These are phyloP conservation scores for Pseudocercospora cruenta DNA, from an alignment of 2,329 filamentous ascomycete genomes.

Conservation along the genomic window DNA sequence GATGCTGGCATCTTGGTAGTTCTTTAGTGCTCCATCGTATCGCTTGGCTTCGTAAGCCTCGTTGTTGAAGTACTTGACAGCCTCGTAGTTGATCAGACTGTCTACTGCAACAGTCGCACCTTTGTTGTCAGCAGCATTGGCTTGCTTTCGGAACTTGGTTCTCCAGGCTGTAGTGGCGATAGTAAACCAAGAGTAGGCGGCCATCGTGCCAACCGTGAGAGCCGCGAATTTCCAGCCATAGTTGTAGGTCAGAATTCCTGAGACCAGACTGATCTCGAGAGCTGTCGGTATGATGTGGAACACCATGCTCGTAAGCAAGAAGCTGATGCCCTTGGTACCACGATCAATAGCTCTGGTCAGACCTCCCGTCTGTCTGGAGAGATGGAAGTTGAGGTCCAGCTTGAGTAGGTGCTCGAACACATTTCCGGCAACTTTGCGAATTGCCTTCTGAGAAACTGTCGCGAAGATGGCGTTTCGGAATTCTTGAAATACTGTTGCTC, in stretches of 20 bases:
- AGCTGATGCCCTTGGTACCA: constrained; percentile 98
- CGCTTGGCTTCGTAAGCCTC: constrained; percentile 90
- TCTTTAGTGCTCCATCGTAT: constrained; percentile 82
- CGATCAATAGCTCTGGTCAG: constrained; percentile 92
- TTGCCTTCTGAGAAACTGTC: constrained; percentile 94
- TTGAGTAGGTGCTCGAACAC: constrained; percentile 89
- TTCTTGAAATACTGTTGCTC: constrained; percentile 89
- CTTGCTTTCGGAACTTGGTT: constrained; percentile 92
- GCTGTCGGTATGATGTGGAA: constrained; percentile 95
- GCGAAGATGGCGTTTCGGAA: constrained; percentile 95
- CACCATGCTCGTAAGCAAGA: constrained; percentile 95
- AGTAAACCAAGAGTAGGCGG: constrained; percentile 92
- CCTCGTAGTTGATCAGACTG: constrained; percentile 97
- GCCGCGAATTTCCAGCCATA: constrained; percentile 90
- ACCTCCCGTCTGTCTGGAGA: constrained; percentile 91
- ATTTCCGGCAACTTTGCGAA: constrained; percentile 84
- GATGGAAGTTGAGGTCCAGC: constrained; percentile 90
- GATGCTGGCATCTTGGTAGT: constrained; percentile 93
- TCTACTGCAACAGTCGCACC: constrained; percentile 95
- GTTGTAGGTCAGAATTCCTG: constrained; percentile 93
- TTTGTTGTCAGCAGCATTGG: constrained; percentile 94
- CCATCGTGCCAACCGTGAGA: constrained; percentile 89
- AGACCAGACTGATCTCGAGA: constrained; percentile 92
- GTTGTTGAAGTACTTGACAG: constrained; percentile 99
- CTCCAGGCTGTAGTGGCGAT: constrained; percentile 96